phyloP scores from a whole-genome alignment of 1,139 yeast species.

The Geotrichum bryndzae region DNA sequence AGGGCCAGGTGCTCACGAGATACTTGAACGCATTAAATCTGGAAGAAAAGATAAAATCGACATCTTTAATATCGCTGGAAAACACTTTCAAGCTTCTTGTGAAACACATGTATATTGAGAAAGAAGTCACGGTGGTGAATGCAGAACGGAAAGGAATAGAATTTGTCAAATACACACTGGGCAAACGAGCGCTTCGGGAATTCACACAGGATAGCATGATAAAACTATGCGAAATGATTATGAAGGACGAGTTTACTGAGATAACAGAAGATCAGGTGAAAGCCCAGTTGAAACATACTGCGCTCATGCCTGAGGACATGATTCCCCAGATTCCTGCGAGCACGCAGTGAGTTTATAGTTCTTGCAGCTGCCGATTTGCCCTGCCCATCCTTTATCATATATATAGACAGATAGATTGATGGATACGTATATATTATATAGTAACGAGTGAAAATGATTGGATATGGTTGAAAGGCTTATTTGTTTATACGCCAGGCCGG shows the following conservation, averaged over 20 bases:
- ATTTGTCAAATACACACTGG: conserved; percentile 13
- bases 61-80: conserved; percentile 9
- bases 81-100: conserved; percentile 5
- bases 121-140: conserved; percentile 5
- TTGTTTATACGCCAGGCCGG: background rate
- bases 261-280: background rate
- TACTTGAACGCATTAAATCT: conserved; percentile 5
- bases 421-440: no score
- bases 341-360: background rate
- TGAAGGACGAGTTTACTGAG: conserved; percentile 9
- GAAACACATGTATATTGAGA: conserved; percentile 14
- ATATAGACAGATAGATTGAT: background rate
- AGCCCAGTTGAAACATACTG: conserved; percentile 12
- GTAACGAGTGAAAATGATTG: no score
- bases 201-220: conserved; percentile 13
- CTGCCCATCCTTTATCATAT: background rate
- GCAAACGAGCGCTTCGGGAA: conserved; percentile 15
- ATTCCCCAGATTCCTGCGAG: background rate
- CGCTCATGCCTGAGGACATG: conserved; percentile 3
- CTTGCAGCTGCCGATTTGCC: background rate
- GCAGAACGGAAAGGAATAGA: conserved; percentile 11
- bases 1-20: conserved; percentile 7
- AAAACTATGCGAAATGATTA: conserved; percentile 3
- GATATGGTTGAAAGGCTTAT: no score
- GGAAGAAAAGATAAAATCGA: conserved; percentile 3